phyloP scores from a whole-genome alignment of 106 monocot species.

The Apostasia shenzhenica region DNA sequence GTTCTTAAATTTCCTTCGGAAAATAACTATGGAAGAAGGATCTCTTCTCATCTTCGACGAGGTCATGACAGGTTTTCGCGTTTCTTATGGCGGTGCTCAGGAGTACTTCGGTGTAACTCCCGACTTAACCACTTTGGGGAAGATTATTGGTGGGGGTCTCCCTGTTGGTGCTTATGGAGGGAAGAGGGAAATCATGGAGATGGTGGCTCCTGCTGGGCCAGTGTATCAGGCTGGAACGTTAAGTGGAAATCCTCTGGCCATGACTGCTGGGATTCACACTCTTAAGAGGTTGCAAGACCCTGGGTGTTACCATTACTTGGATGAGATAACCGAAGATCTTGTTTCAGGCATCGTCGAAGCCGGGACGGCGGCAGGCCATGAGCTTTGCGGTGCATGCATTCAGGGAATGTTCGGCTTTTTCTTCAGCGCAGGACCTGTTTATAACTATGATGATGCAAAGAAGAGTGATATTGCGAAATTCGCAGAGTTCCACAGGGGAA shows the following conservation, averaged over 20 bases:
- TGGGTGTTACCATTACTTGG: conserved; percentile 45
- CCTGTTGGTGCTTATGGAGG: conserved; percentile 96
- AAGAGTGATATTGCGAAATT: conserved; percentile 58
- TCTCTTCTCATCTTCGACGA: conserved; percentile 88
- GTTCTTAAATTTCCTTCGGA: conserved; percentile 51
- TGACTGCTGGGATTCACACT: conserved; percentile 69
- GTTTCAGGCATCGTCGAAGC: conserved; percentile 39
- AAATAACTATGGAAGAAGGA: conserved; percentile 53
- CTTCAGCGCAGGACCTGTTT: conserved; percentile 44
- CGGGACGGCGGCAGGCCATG: conserved; percentile 39
- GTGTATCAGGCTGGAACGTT: conserved; percentile 74
- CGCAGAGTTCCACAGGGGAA: conserved; percentile 36
- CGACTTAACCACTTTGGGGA: conserved; percentile 82
- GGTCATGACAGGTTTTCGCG: conserved; percentile 94
- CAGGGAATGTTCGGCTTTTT: conserved; percentile 63
- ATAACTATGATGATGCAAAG: conserved; percentile 56
- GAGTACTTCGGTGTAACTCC: conserved; percentile 74
- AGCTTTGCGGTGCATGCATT: conserved; percentile 37
- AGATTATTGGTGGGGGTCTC: conserved; percentile 85
- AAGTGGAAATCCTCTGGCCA: conserved; percentile 60
- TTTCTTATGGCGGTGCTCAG: conserved; percentile 90
- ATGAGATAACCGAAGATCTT: conserved; percentile 43
- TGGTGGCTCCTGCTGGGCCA: conserved; percentile 89
- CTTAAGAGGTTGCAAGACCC: conserved; percentile 37
- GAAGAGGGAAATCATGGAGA: conserved; percentile 85